Base-by-base conservation (phyloP, 2,329 filamentous ascomycete species). In the Chaetomium sp. region DNA sequence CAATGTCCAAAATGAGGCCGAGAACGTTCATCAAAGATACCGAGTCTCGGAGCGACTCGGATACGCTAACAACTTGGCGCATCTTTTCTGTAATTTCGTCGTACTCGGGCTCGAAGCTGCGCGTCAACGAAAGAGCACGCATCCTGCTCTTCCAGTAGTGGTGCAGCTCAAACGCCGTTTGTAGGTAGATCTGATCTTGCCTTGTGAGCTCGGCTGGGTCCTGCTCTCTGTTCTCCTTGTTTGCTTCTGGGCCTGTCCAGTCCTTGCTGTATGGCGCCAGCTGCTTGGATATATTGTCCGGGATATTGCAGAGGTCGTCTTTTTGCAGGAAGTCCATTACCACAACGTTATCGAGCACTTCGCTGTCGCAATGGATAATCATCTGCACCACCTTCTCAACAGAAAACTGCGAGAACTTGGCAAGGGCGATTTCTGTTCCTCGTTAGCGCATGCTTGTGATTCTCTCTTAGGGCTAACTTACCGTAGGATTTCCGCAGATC, bases 141-240 rank as follows among this genome's bases (percentile, higher is more conserved):
- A 98, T 98, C 76, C 95, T 89, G 67, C 92, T 92, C 83, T 97
- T 97, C 95, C 95, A 99, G 80, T 99, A 99, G 76, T 97, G 93
- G 71, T 96, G 93, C 69, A 98, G 81, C 76, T 99, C 95, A 73
- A 90, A 98, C 1, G 94, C 92, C 4, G 95, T 98, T 75, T 90
- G 91, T 29, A 99, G 82, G 75, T 93, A 99, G 63, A 99, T 91
- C 78, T 98, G 94, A 79, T 99, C 95, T 77, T 98, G 93, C 67
- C 93, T 85, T 2, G 94, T 97, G 60, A 99, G 87, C 74, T 99
- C 95, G 6, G 77, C 78, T 0, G 94, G 94, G 77, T 98, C 93
- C 73, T 90, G 87, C 75, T 99, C 95, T 62, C 94, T 88, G 68
- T 84, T 85, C 60, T 92, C 90, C 65, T 87, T 90, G 66, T 86